Evolutionary conservation across 2,329 filamentous ascomycete genomes (phyloP).

Genomic region (Cladorrhinum sp.): DNA sequence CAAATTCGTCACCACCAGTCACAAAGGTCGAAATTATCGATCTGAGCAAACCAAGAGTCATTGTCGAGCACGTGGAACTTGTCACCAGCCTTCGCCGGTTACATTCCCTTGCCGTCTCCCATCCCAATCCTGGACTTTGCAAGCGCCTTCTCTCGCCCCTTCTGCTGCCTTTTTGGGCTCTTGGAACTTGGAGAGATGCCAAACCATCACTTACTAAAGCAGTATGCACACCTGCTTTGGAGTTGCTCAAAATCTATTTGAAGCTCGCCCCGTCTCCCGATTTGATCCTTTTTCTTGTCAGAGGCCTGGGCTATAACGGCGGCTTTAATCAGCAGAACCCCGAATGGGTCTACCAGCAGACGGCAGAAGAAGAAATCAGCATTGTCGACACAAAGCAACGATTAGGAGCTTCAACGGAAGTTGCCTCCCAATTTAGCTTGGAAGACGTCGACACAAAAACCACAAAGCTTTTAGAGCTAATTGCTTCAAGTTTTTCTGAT

Average conservation of each 20-base stretch:
- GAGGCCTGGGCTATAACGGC: constrained; percentile 56
- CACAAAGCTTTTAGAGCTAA: constrained; percentile 45
- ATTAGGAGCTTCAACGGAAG: background rate
- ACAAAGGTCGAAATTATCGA: constrained; percentile 42
- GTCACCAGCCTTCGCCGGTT: constrained; percentile 53
- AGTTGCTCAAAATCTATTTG: constrained; percentile 56
- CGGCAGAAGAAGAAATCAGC: constrained; percentile 48
- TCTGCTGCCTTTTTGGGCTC: constrained; percentile 60
- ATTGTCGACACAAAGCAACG: constrained; percentile 38
- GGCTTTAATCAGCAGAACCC: constrained; percentile 31
- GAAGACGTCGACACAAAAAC: constrained; percentile 48
- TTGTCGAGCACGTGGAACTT: constrained; percentile 50
- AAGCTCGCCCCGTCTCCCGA: constrained; percentile 52
- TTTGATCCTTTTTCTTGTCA: constrained; percentile 48
- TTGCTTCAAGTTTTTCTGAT: constrained; percentile 50
- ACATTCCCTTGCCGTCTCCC: constrained; percentile 55
- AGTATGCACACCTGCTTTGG: constrained; percentile 43
- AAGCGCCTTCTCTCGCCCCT: constrained; percentile 59
- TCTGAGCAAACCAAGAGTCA: constrained; percentile 39
- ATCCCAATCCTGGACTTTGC: constrained; percentile 64
- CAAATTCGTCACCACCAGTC: background rate
- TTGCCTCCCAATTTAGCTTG: constrained; percentile 27
- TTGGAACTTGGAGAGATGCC: constrained; percentile 50
- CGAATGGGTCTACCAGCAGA: constrained; percentile 53
- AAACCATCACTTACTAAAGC: constrained; percentile 34